A percentile compares a stretch with the other conserved stretches of the same genome.
phyloP scores from a whole-genome alignment of 2,329 filamentous ascomycete species.

The Botrytis porri region DNA sequence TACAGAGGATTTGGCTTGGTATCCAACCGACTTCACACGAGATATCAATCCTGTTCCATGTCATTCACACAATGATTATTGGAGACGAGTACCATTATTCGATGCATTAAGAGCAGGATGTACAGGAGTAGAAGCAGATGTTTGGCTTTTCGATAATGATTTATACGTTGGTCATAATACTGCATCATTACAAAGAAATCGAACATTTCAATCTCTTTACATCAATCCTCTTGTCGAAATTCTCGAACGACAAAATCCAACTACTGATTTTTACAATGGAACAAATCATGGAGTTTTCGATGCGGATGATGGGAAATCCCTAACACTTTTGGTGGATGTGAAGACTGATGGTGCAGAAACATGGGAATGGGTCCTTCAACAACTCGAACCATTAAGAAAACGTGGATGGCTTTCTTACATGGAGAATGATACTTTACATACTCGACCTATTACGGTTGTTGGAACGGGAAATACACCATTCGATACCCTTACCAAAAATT shows the following conservation, averaged over 20 bases:
- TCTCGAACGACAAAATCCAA: slow-evolving; percentile 52
- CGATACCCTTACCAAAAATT: slow-evolving; percentile 50
- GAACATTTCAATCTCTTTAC: slow-evolving; percentile 62
- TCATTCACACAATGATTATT: slow-evolving; percentile 72
- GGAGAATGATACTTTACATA: slow-evolving; percentile 48
- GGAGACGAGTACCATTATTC: slow-evolving; percentile 60
- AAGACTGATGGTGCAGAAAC: slow-evolving; percentile 56
- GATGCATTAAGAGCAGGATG: slow-evolving; percentile 59
- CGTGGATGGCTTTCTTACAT: slow-evolving; percentile 56
- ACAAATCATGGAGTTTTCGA: slow-evolving; percentile 55
- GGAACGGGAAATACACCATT: slow-evolving; percentile 64
- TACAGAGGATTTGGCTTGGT: slow-evolving; percentile 44
- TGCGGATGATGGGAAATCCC: slow-evolving; percentile 49
- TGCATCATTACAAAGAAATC: slow-evolving; percentile 50
- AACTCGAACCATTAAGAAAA: slow-evolving; percentile 58
- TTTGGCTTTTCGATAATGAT: slow-evolving; percentile 58
- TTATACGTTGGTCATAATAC: slow-evolving; percentile 64
- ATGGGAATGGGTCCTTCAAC: slow-evolving; percentile 51
- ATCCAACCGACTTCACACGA: slow-evolving; percentile 51
- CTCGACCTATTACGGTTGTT: slow-evolving; percentile 64
- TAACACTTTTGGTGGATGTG: slow-evolving; percentile 66
- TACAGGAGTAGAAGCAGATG: slow-evolving; percentile 65
- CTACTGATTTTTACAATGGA: slow-evolving; percentile 46
- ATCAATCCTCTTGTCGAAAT: slow-evolving; percentile 60
- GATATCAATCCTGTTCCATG: slow-evolving; percentile 55